Base-by-base conservation (phyloP, 805 yeast species). In the Wickerhamomyces subpelliculosus region DNA sequence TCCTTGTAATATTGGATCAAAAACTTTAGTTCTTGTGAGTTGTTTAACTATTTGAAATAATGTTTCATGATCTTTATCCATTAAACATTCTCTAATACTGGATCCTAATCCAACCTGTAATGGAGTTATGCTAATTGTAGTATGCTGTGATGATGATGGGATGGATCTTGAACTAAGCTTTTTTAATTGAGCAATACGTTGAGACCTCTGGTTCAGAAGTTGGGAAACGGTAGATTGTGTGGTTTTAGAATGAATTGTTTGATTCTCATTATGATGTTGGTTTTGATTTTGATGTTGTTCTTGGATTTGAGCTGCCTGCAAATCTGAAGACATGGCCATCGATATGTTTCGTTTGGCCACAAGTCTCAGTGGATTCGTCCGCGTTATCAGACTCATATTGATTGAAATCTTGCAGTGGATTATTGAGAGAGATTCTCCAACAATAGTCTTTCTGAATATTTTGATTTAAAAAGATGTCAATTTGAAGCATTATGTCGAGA, bases 271-370 rank as follows among this genome's bases (percentile, higher is more conserved):
- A 22, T 23, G 19, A 11, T 22, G 30, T 14, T 14, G 23, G n/a
- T 18, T n/a, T 18, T 31, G 34, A 13, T 27, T 20, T 32, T 18
- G 31, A 27, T 9, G 19, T 18, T 18, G n/a, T n/a, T n/a, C n/a
- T n/a, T n/a, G n/a, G 13, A 27, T 19, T 13, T 12, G 31, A 7
- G 12, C 13, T 13, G 13, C 22, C 3, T 24, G 39, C 10, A 9
- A 25, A 13, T 22, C 27, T 10, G 34, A 36, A 13, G 25, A n/a
- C 19, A 36, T 4, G 5, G 30, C 33, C 22, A 36, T 36, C 3
- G 39, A 36, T 27, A 36, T 30, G 3, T 31, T 31, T 16, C 39
- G 25, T 22, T 36, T 36, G 22, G 35, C 22, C 8, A 31, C 8
- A 12, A 14, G 17, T 18, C 32, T 36, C 12, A 36, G 21, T 5